Evolutionary conservation across 2,329 filamentous ascomycete genomes (phyloP).

Genomic region (Chaetomiaceae sp.): DNA sequence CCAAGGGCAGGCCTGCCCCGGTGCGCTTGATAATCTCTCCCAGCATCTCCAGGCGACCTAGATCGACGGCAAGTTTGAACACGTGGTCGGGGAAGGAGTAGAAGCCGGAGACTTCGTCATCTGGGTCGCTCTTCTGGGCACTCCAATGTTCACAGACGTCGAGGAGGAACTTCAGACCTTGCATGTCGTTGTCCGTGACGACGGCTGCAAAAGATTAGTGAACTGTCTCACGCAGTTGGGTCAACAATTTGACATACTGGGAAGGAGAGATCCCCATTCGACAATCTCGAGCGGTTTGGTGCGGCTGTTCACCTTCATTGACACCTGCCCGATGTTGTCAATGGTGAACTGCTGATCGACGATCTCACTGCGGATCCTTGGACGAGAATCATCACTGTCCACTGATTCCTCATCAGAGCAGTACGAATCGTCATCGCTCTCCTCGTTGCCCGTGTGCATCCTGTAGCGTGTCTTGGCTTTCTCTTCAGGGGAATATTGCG

Average conservation of each 20-base stretch:
- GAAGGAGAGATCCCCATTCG: conserved; percentile 24
- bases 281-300: conserved; percentile 53
- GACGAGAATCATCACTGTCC: conserved; percentile 35
- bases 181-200: conserved; percentile 48
- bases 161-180: conserved; percentile 54
- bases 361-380: conserved; percentile 47
- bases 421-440: conserved; percentile 31
- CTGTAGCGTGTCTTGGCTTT: conserved; percentile 47
- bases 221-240: neutral
- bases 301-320: conserved; percentile 62
- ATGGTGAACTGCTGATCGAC: conserved; percentile 67
- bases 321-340: conserved; percentile 67
- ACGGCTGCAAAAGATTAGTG: conserved; percentile 27
- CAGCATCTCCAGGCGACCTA: conserved; percentile 53
- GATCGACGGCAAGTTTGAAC: conserved; percentile 42
- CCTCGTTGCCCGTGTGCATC: conserved; percentile 31
- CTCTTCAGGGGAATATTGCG: conserved; percentile 60
- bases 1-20: conserved; percentile 65
- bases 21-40: conserved; percentile 59
- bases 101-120: conserved; percentile 30
- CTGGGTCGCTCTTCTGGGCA: conserved; percentile 34
- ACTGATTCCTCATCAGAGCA: conserved; percentile 24
- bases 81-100: conserved; percentile 37
- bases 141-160: conserved; percentile 46
- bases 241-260: neutral